phyloP scores from a whole-genome alignment of 495 filamentous ascomycete species.

The Aspergillus cavernicola region DNA sequence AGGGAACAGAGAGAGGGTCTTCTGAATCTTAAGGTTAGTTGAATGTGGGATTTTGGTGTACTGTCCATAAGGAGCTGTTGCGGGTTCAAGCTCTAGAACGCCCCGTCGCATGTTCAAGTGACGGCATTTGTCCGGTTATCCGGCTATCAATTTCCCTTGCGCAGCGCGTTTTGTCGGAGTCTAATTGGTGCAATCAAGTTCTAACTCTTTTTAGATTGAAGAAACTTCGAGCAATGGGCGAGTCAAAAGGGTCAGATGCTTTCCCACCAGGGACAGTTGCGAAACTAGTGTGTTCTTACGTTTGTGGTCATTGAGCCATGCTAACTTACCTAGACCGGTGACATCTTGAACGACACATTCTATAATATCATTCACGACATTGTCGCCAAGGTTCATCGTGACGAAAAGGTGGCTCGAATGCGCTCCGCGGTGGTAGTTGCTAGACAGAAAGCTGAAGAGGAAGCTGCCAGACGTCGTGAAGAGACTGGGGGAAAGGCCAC shows the following conservation, averaged over 20 bases:
- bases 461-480: constrained; percentile 36
- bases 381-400: constrained; percentile 65
- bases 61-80: neutral
- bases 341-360: constrained; percentile 62
- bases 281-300: constrained; percentile 36
- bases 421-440: constrained; percentile 68
- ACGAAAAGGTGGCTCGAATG: constrained; percentile 70
- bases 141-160: neutral
- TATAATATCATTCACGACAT: constrained; percentile 72
- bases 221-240: constrained; percentile 30
- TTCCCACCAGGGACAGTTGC: constrained; percentile 43
- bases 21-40: constrained; percentile 6
- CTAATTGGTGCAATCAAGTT: neutral
- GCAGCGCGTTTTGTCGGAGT: neutral
- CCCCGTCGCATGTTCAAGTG: neutral
- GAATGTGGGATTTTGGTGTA: neutral
- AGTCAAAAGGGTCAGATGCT: constrained; percentile 32
- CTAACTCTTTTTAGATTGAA: constrained; percentile 6
- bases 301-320: neutral
- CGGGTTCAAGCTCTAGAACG: neutral
- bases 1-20: neutral
- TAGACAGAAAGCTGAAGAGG: constrained; percentile 60
- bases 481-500: constrained; percentile 29
- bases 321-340: constrained; percentile 34
- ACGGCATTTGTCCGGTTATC: too few species aligned